phyloP scores from a whole-genome alignment of 2,329 filamentous ascomycete genomes.

The Fusarium devonianum region DNA sequence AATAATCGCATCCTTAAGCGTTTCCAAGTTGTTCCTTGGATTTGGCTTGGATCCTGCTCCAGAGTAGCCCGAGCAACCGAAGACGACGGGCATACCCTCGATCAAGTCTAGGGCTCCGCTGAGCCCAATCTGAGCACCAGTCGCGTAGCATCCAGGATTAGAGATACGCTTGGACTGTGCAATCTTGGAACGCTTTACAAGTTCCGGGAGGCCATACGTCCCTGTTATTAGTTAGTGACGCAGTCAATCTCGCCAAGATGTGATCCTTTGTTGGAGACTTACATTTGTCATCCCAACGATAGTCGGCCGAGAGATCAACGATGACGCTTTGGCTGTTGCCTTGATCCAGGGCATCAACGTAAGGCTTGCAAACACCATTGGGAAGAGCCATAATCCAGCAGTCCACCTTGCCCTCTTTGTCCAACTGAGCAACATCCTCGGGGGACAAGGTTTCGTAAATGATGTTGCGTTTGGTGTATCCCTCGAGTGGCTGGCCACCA shows the following conservation, averaged over 20 bases:
- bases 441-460: constrained; percentile 89
- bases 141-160: neutral
- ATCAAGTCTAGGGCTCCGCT: neutral
- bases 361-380: constrained; percentile 94
- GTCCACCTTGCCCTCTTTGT: constrained; percentile 84
- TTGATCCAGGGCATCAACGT: constrained; percentile 78
- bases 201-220: neutral
- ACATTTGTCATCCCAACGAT: constrained; percentile 78
- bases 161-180: neutral
- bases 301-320: constrained; percentile 95
- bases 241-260: too few relatives aligned
- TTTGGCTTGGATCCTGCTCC: constrained; percentile 4
- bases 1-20: too few relatives aligned
- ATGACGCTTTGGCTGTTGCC: constrained; percentile 72
- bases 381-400: constrained; percentile 98
- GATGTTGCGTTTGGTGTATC: constrained; percentile 90
- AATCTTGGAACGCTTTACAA: constrained; percentile 1
- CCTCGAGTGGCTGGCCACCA: constrained; percentile 82
- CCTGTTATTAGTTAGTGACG: too few relatives aligned
- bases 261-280: too few relatives aligned
- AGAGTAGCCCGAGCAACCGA: neutral
- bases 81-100: neutral
- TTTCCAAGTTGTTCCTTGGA: neutral
- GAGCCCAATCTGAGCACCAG: neutral
- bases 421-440: constrained; percentile 86